Evolutionary conservation across 805 yeast genomes (phyloP), one percentile per base, ranked within the genome.

Genomic region (Cyberlindnera saturnus): DNA sequence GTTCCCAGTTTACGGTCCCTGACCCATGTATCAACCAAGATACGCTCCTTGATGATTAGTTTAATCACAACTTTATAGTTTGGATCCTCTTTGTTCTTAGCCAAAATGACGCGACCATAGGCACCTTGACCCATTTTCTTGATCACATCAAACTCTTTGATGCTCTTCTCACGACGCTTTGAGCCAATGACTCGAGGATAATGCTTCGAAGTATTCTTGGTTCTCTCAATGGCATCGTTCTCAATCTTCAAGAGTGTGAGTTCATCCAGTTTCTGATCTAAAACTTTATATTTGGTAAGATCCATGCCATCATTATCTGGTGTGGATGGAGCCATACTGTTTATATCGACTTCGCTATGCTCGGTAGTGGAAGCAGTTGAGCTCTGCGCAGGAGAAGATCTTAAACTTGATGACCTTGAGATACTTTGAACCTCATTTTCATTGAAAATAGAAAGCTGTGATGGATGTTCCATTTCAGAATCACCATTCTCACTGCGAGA

Each of bases 1-100:
- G 96, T 90, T 6, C 99, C 99, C 34, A 93, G 67, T 47, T 75
- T 76, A 20, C 96, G 76, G 62, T 93, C 98, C 43, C 98, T 73
- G 3, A 89, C 96, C 99, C 99, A 93, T 0, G 98, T 89, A 61
- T 93, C 99, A 10, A 93, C 96, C 55, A 93, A 69, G 55, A 93
- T 93, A 45, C 96, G 75, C 53, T 88, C 96, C 57, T 93, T 93
- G 59, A 86, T 85, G 39, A 93, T 93, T 53, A 95, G 81, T 62
- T 93, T 93, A 45, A 90, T 77, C 15, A 93, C 86, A 34, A 88
- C 82, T 47, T 72, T 75, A 60, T 86, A 82, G 2, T 64, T 64
- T 0, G 76, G 73, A 52, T 85, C 88, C 23, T 73, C 69, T 37
- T 74, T 76, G 56, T 82, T 85, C 60, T 75, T 75, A 4, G 86